A percentile compares a stretch with the other conserved stretches of the same genome.
Conservation (phyloP, 306 rosid species). For the Vachellia collinsii region DNA sequence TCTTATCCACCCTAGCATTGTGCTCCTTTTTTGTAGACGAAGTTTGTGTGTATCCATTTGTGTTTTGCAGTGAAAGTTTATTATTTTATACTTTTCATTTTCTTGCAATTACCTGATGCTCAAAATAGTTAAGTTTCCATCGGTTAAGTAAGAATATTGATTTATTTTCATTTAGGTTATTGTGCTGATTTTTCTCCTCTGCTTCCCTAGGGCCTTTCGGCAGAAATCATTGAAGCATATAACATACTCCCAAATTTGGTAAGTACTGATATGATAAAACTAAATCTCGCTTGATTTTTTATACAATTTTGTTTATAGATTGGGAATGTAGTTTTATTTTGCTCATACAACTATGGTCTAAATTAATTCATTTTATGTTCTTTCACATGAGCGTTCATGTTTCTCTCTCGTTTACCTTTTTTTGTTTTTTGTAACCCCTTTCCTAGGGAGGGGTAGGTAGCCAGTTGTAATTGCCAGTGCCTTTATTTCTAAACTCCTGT, state of each 20-base stretch:
- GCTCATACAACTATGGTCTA: conserved; percentile 17
- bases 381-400: not conserved
- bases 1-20: not conserved
- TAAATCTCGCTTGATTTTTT: conserved; percentile 1
- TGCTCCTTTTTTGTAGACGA: not conserved
- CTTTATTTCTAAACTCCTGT: conserved; percentile 18
- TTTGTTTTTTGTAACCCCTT: not conserved
- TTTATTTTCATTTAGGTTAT: not conserved
- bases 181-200: conserved; percentile 17
- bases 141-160: not conserved
- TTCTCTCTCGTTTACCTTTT: not conserved
- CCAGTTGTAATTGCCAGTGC: not conserved
- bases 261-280: conserved; percentile 39
- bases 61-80: not conserved
- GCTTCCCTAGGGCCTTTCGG: conserved; percentile 60
- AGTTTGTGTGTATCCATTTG: not conserved
- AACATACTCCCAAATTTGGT: conserved; percentile 85
- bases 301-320: conserved; percentile 1
- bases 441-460: conserved; percentile 2
- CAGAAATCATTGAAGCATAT: conserved; percentile 75
- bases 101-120: not conserved
- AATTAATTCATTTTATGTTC: not conserved
- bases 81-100: not conserved
- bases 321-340: not conserved
- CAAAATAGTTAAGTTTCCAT: conserved; percentile 6